These are phyloP conservation scores for Hypoxylon sp. DNA, from an alignment of 2,329 filamentous ascomycete genomes.

Conservation along the genomic window DNA sequence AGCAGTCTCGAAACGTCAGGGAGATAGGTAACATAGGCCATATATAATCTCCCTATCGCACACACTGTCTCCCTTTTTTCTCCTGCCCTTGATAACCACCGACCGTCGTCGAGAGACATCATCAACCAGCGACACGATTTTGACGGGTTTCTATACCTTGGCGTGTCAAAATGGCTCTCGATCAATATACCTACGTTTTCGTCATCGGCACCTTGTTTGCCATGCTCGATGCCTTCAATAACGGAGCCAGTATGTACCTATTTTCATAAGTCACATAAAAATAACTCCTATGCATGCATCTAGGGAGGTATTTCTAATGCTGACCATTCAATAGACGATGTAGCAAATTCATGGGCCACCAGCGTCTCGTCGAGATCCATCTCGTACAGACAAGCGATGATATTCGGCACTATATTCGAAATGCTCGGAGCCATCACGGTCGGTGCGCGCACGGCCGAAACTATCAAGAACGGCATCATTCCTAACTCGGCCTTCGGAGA, in stretches of 20 bases:
- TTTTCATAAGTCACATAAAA: not conserved
- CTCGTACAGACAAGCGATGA: conserved; percentile 77
- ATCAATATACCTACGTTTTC: conserved; percentile 79
- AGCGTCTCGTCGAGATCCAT: conserved; percentile 85
- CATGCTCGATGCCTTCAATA: conserved; percentile 83
- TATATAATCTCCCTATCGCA: conserved; percentile 41
- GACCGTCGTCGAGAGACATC: conserved; percentile 20
- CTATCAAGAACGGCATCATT: conserved; percentile 85
- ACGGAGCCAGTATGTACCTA: conserved; percentile 77
- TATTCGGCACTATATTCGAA: conserved; percentile 77
- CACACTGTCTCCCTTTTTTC: conserved; percentile 9
- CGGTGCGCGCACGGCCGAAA: conserved; percentile 78
- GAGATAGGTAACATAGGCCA: conserved; percentile 28
- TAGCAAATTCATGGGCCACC: conserved; percentile 87
- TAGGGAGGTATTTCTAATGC: conserved; percentile 17
- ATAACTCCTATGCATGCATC: not conserved
- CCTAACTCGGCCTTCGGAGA: conserved; percentile 70
- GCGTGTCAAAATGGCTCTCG: conserved; percentile 67
- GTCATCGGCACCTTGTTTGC: conserved; percentile 83
- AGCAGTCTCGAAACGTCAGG: conserved; percentile 4
- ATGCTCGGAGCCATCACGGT: conserved; percentile 77
- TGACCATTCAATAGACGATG: conserved; percentile 73
- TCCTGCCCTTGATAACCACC: conserved; percentile 24
- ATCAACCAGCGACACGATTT: conserved; percentile 17
- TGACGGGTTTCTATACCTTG: conserved; percentile 7